These are phyloP conservation scores for Drechslerella coelobrocha DNA, from an alignment of 2,329 filamentous ascomycete species.

Conservation along the genomic window DNA sequence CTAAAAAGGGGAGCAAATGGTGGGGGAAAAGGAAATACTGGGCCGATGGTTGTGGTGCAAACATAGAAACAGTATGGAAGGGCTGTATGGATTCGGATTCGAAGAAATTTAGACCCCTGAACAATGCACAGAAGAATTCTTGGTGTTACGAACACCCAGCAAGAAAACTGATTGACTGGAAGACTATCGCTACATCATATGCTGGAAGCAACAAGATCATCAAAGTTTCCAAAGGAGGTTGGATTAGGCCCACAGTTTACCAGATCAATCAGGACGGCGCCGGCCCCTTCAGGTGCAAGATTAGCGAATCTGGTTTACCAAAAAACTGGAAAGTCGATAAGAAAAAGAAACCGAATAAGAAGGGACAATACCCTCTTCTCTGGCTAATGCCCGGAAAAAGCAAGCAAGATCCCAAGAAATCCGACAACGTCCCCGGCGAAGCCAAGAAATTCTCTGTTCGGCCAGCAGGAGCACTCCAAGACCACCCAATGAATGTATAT, in stretches of 20 bases:
- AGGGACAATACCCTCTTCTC: too few relatives aligned
- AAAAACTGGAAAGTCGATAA: conserved; percentile 15
- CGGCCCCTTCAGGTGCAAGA: conserved; percentile 11
- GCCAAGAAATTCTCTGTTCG: conserved; percentile 11
- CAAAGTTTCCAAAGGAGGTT: background rate
- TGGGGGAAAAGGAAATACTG: conserved; percentile 4
- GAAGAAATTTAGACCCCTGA: background rate
- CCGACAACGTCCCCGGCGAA: conserved; percentile 23
- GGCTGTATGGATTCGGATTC: background rate
- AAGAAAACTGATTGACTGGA: background rate
- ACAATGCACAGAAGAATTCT: background rate
- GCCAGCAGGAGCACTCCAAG: conserved; percentile 3
- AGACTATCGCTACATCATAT: background rate
- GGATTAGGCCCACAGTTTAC: conserved; percentile 1
- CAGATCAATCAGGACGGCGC: conserved; percentile 18
- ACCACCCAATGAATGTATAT: conserved; percentile 8
- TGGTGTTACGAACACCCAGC: background rate
- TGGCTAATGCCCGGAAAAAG: too few relatives aligned
- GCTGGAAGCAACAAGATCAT: background rate
- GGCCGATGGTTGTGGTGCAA: background rate
- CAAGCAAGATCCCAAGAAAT: too few relatives aligned
- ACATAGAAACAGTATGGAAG: background rate
- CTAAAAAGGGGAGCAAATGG: conserved; percentile 24
- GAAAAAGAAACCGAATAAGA: background rate
- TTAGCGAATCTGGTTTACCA: conserved; percentile 11